Base-by-base conservation (phyloP, 225 moss, liverwort and hornwort species). In the Asterella californica region DNA sequence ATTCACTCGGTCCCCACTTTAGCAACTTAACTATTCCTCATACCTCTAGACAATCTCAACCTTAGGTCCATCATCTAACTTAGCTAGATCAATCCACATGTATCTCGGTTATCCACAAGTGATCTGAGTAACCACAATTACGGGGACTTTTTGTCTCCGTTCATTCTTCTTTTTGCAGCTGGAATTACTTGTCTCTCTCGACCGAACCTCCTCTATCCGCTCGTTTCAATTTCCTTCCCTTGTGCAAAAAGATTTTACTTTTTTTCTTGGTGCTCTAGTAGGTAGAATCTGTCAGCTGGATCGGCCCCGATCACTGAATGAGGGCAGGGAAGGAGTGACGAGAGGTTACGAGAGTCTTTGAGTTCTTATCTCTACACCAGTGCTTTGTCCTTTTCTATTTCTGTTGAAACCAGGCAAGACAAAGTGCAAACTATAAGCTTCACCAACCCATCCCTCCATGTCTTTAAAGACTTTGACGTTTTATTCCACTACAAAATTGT, bases 41-140 rank as follows among this genome's bases (percentile, higher is more conserved):
- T 12, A 62, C 62, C 3, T 62, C 9, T 62, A 62, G 62, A 25
- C 62, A 62, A 22, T 67, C 17, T 67, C 67, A 67, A 32, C 67
- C 67, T 33, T 32, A 32, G 67, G 33, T 67, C 67, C 67, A 67
- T 67, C 67, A 67, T 67, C 67, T 10, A 62, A 25, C 62, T 62
- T 62, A 62, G 62, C 53, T 53, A 53, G 53, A 67, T 17, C 1
- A 32, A 67, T 32, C 67, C 2, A 25, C 72, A 48, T 46, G 47
- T 5, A 72, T 72, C 72, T 72, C 46, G 47, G 72, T 45, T 72
- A 24, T 72, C 47, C 72, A 72, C 72, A 72, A 72, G 72, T 48
- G 46, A 48, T 5, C 30, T 24, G 19, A 72, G 25, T 62, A 62
- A 62, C 62, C 29, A 62, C 62, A 24, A 27, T 62, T 62, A 53